Conservation (phyloP, 2,329 filamentous ascomycete species). For the Ophiostoma fasciatum region DNA sequence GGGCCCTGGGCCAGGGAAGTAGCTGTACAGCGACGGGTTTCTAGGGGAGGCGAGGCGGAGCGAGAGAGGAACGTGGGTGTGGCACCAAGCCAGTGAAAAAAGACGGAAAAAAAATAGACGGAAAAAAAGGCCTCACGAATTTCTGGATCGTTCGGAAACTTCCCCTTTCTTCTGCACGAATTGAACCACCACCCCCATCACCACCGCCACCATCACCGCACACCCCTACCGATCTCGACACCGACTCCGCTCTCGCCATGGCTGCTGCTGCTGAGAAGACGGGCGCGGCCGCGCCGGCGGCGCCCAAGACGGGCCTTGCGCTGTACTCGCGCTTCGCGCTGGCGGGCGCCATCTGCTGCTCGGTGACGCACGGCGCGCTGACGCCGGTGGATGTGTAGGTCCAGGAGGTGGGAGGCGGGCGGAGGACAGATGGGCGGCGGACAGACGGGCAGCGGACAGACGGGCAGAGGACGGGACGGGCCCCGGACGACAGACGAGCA, state of each 20-base stretch:
- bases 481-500: too few relatives aligned
- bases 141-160: too few relatives aligned
- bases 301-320: constrained; percentile 32
- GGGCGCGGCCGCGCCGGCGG: constrained; percentile 25
- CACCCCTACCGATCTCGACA: constrained; percentile 12
- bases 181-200: too few relatives aligned
- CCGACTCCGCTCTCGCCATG: constrained; percentile 22
- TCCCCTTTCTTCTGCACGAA: constrained; percentile 6
- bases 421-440: too few relatives aligned
- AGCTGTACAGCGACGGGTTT: too few relatives aligned
- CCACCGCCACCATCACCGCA: background rate
- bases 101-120: background rate
- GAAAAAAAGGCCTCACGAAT: constrained; percentile 9
- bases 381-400: constrained; percentile 99
- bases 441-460: too few relatives aligned
- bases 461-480: too few relatives aligned
- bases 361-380: constrained; percentile 89
- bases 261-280: constrained; percentile 31
- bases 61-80: too few relatives aligned
- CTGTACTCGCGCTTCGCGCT: constrained; percentile 97
- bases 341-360: constrained; percentile 95
- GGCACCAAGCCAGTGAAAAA: constrained; percentile 1
- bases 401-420: too few relatives aligned
- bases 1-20: too few relatives aligned
- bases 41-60: background rate